Conservation (phyloP, 306 rosid species). For the cucumber (Cucumis sativus) region Cucumber_9930_V3 NC_026656.2:23686501-23687000, state of each 20-base stretch:
- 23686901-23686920: neutral
- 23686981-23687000: conserved; percentile 87
- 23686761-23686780: neutral
- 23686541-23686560: neutral
- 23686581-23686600: neutral
- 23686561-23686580: neutral
- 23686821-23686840: neutral
- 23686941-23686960: neutral
- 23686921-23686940: neutral
- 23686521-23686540: neutral
- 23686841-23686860: neutral
- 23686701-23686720: neutral
- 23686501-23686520: neutral
- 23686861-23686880: neutral
- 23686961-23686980: neutral
- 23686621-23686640: neutral
- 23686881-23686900: neutral
- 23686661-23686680: neutral
- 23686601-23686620: neutral
- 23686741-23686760: neutral
- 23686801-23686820: neutral
- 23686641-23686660: neutral
- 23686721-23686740: neutral
- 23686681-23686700: neutral
- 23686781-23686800: neutral